Evolutionary conservation across 805 yeast species (phyloP), one percentile per base, ranked within the genome.

Genomic region (Hanseniaspora lindneri): DNA sequence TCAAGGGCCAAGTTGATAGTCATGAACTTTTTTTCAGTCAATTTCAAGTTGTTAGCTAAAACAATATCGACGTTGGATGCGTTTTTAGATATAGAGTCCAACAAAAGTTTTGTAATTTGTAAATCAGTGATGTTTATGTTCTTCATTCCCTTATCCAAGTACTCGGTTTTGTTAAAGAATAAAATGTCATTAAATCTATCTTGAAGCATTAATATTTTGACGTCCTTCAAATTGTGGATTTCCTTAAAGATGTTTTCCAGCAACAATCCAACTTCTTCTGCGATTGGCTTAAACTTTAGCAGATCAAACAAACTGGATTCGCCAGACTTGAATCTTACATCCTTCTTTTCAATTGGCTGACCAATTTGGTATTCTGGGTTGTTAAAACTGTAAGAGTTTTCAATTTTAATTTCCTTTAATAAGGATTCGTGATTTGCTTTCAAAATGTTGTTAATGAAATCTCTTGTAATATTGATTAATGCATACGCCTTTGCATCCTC

Each of bases 401-500:
- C 13, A 14, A 39, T 21, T 14, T 23, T 39, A 23, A 44, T 37
- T 3, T 16, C 11, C 13, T 60, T 47, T 25, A 79, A 61, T 4
- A 63, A 35, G 2, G 58, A 62, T 35, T 58, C 60, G 56, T 58
- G 57, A 55, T 80, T 80, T 11, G 72, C 72, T 43, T 65, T 66
- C 40, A 64, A 58, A 32, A 76, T 64, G 59, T 76, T 77, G 52
- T 68, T 66, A 52, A 84, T 59, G 60, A 84, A 71, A 41, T 72
- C 70, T 58, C 33, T 37, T 4, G 49, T 44, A 3, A 39, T 30
- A 13, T 44, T 37, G 2, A 44, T 77, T 76, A 44, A 82, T 66
- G 58, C 70, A 75, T 89, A 82, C 81, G 51, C 89, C 95, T 65
- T 87, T 95, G 43, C 76, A 81, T 61, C 78, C 82, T 36, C 68